These are phyloP conservation scores for Amanita rimosa DNA, from an alignment of 768 basidiomycete species.

Conservation along the genomic window DNA sequence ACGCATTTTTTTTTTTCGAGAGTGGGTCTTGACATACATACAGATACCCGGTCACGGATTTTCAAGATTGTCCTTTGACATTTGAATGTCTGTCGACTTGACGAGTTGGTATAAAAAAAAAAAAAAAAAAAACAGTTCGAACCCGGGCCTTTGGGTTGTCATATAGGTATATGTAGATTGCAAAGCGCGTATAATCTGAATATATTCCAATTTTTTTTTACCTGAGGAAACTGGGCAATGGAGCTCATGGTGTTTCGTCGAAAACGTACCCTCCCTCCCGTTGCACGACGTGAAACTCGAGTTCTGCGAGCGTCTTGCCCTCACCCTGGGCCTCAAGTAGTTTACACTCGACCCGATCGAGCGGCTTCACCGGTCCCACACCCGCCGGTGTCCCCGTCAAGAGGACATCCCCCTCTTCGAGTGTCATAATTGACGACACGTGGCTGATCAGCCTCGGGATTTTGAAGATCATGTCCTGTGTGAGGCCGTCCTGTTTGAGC, in stretches of 20 bases:
- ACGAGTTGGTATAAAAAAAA: too few species aligned
- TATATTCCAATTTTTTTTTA: too few species aligned
- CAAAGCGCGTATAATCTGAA: too few species aligned
- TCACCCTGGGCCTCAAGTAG: slow-evolving; percentile 31
- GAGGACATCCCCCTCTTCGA: slow-evolving; percentile 95
- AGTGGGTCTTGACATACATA: too few species aligned
- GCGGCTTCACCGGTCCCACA: slow-evolving; percentile 66
- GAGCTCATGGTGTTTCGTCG: slow-evolving; percentile 1
- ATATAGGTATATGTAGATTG: too few species aligned
- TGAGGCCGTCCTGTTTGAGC: slow-evolving; percentile 73
- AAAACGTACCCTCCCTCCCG: slow-evolving; percentile 55
- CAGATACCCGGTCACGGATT: too few species aligned
- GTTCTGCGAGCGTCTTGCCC: slow-evolving; percentile 44
- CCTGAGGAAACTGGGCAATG: too few species aligned
- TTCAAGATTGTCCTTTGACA: too few species aligned
- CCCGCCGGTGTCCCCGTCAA: slow-evolving; percentile 90
- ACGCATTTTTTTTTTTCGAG: too few species aligned
- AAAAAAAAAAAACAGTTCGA: too few species aligned
- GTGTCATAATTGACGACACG: slow-evolving; percentile 90
- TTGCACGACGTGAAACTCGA: slow-evolving; percentile 55
- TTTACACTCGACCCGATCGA: slow-evolving; percentile 68
- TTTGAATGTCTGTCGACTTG: too few species aligned
- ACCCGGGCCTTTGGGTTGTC: too few species aligned
- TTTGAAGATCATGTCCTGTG: slow-evolving; percentile 84
- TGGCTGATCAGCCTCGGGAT: slow-evolving; percentile 85